These are phyloP conservation scores for Setomelanomma holmii DNA, from an alignment of 2,329 filamentous ascomycete genomes.

Conservation along the genomic window DNA sequence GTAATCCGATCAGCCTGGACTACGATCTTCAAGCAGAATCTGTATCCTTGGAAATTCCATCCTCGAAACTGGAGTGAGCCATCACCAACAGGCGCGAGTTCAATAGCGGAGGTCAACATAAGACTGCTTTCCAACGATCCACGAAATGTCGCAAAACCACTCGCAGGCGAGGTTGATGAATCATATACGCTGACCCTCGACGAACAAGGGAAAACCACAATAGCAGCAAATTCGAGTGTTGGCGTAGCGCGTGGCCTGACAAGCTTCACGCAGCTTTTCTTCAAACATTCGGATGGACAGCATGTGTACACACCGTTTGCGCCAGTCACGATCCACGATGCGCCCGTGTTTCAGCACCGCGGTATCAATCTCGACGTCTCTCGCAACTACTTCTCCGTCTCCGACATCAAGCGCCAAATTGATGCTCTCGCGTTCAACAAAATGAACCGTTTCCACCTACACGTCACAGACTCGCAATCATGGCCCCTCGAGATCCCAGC, in stretches of 20 bases:
- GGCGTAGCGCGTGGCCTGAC: conserved; percentile 77
- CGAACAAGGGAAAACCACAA: conserved; percentile 64
- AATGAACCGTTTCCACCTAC: conserved; percentile 81
- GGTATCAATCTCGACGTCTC: conserved; percentile 82
- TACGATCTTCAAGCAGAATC: conserved; percentile 70
- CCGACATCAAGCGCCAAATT: conserved; percentile 75
- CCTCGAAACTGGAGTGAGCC: conserved; percentile 71
- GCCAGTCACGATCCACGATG: conserved; percentile 75
- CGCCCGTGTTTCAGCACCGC: conserved; percentile 76
- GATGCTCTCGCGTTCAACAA: conserved; percentile 81
- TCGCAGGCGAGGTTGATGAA: conserved; percentile 73
- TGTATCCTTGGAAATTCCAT: conserved; percentile 81
- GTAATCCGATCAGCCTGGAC: conserved; percentile 63
- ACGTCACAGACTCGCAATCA: conserved; percentile 82
- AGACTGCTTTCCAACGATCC: conserved; percentile 65
- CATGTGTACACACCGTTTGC: conserved; percentile 71
- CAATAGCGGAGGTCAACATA: conserved; percentile 68
- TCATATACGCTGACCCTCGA: conserved; percentile 73
- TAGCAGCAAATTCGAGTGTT: conserved; percentile 70
- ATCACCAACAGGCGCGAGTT: conserved; percentile 51
- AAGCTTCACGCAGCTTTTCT: conserved; percentile 82
- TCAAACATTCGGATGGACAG: conserved; percentile 66
- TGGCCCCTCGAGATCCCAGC: conserved; percentile 84
- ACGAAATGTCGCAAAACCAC: conserved; percentile 64
- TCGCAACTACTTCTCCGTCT: conserved; percentile 72